Base-by-base conservation (phyloP, 495 filamentous ascomycete species). In the Aspergillus baeticus region DNA sequence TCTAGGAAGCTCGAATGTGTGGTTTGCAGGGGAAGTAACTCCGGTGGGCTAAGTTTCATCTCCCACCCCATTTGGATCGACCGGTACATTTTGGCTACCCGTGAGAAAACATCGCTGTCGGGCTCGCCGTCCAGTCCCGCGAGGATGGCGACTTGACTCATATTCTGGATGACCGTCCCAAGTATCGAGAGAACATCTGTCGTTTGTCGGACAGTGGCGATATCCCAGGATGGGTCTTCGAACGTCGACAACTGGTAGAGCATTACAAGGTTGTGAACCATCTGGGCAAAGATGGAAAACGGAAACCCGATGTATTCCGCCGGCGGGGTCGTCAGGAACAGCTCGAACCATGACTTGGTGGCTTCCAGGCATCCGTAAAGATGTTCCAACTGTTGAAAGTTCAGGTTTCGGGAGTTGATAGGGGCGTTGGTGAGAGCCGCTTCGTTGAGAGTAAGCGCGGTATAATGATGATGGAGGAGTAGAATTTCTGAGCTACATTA, bases 401-500 rank as follows among this genome's bases (percentile, higher is more conserved):
- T 63, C 11, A 65, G 60, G 5, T 57, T 58, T 35, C 59, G 59
- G 39, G 59, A 39, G 8, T 64, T 18, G 6, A 52, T 48, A 1
- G 62, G 35, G 13, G 53, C 41, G 41, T 68, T 68, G 11, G 78
- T 53, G 17, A 54, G 51, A 1, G 70, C 67, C 22, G 70, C 29
- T 49, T 83, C 76, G 41, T 77, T 62, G 47, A 81, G 76, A 5
- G 63, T 61, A 5, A 79, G 61, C 26, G 81, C 76, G 1, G 77
- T 68, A 57, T 67, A 70, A 36, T 66, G 61, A 1, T 77, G 60
- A 42, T 73, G 61, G 33, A 69, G 54, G 20, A 71, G 61, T 20
- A 80, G 57, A 1, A 67, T 65, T 34, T 72, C 78, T 81, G 20
- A 11, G 36, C 31, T 15, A 20, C 4, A n/a, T 42, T 45, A 20